Evolutionary conservation across 108 stramenopile genomes (phyloP), one percentile per base, ranked within the genome.

Genomic region (Cafeteria roenbergensis): DNA sequence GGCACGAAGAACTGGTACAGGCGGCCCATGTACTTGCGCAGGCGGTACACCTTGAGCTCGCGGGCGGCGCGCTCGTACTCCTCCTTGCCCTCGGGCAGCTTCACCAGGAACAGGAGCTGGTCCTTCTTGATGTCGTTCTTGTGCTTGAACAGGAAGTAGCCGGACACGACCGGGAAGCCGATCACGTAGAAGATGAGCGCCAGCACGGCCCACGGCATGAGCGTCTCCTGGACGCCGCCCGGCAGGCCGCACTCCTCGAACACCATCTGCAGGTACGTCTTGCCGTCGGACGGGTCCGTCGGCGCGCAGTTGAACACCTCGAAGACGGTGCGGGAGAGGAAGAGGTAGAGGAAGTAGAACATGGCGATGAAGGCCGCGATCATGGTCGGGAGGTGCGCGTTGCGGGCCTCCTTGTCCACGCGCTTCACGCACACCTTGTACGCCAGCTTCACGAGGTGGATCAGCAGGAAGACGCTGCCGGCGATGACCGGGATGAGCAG

Each of bases 241-340:
- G 9, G 21, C 37, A 29, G 20, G 20, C 59, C 8, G 37, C 59
- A 61, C 42, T 48, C 42, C 37, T 22, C 59, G 29, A 32, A 28
- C 17, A 32, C 59, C 9, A 61, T 21, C n/a, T 61, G 17, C 57
- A 72, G 29, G 65, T 72, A 72, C 55, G 48, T 17, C 64, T 71
- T 64, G 21, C 74, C 74, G 51, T 75, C 74, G 0, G 22, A 22
- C 30, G 65, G 52, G 24, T 69, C 68, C 0, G 37, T 2, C 30
- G 53, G n/a, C 37, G 57, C 37, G 58, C 74, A 75, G 74, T 75
- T 69, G 66, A 75, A 75, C 17, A 75, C 53, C 31, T 58, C 70
- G 25, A 75, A 56, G 1, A 57, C 31, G 50, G 55, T 75, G 57
- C 60, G 57, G 9, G 74, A 67, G 4, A 75, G 53, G 53, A 38